These are phyloP conservation scores for Leccinum solheimii DNA, from an alignment of 1,284 basidiomycete species.

Conservation along the genomic window DNA sequence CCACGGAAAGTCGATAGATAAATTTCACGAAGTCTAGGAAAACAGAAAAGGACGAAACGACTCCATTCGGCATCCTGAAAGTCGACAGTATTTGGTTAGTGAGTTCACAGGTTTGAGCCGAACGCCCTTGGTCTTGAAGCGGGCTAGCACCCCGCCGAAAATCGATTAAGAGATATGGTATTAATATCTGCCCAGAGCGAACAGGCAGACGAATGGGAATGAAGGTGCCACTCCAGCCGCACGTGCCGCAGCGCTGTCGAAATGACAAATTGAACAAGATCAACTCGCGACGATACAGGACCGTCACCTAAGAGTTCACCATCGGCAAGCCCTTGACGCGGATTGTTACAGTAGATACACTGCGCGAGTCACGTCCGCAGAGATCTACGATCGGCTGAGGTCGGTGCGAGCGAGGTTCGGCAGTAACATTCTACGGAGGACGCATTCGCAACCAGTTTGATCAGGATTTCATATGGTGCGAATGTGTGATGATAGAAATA, in stretches of 20 bases:
- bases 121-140: not conserved
- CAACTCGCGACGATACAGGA: not conserved
- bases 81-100: slow-evolving; percentile 6
- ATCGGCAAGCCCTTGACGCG: not conserved
- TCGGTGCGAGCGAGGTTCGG: not conserved
- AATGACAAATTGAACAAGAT: not conserved
- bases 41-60: not conserved
- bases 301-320: not conserved
- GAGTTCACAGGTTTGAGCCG: slow-evolving; percentile 5
- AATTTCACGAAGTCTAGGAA: not conserved
- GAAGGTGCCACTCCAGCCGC: not conserved
- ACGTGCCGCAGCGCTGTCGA: slow-evolving; percentile 2
- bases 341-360: not conserved
- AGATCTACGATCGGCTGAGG: slow-evolving; percentile 6
- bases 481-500: slow-evolving; percentile 19
- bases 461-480: not conserved
- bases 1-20: not conserved
- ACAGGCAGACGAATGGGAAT: not conserved
- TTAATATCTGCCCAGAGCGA: slow-evolving; percentile 4
- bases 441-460: not conserved
- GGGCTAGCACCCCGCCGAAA: not conserved
- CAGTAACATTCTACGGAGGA: not conserved
- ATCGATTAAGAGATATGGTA: not conserved
- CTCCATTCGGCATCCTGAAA: slow-evolving; percentile 12
- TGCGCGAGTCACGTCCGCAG: slow-evolving; percentile 6